Conservation (phyloP, 2,329 filamentous ascomycete genomes). For the Ophiostoma triangulosporum region DNA sequence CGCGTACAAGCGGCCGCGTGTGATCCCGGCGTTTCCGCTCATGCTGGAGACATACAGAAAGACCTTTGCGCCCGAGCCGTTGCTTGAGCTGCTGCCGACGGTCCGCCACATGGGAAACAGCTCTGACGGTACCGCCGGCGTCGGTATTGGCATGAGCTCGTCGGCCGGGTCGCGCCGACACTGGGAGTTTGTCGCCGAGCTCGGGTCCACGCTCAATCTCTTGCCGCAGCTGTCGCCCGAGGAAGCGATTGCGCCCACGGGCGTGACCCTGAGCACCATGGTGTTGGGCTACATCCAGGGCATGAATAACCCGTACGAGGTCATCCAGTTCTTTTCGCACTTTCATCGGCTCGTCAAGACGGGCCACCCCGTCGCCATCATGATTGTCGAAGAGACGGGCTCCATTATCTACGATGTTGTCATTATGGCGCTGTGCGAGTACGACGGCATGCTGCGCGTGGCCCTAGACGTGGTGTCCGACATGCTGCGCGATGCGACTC, state of each 20-base stretch:
- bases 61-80: conserved; percentile 31
- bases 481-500: conserved; percentile 32
- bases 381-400: conserved; percentile 26
- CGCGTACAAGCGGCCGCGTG: conserved; percentile 21
- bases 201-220: conserved; percentile 10
- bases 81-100: conserved; percentile 26
- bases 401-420: conserved; percentile 36
- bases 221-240: conserved; percentile 12
- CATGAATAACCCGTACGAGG: conserved; percentile 25
- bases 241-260: conserved; percentile 22
- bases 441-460: conserved; percentile 26
- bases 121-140: background rate
- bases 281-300: conserved; percentile 31
- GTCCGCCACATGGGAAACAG: background rate
- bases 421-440: conserved; percentile 33
- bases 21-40: conserved; percentile 28
- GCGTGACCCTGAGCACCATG: conserved; percentile 32
- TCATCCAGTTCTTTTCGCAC: conserved; percentile 32
- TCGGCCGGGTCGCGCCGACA: background rate
- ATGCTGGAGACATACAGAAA: conserved; percentile 37
- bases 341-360: conserved; percentile 29
- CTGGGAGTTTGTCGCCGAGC: conserved; percentile 12
- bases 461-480: conserved; percentile 35
- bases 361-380: conserved; percentile 23
- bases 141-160: background rate